Evolutionary conservation across 148 eudicot genomes (phyloP), one percentile per base, ranked within the genome.

Genomic region (Cornus controversa): DNA sequence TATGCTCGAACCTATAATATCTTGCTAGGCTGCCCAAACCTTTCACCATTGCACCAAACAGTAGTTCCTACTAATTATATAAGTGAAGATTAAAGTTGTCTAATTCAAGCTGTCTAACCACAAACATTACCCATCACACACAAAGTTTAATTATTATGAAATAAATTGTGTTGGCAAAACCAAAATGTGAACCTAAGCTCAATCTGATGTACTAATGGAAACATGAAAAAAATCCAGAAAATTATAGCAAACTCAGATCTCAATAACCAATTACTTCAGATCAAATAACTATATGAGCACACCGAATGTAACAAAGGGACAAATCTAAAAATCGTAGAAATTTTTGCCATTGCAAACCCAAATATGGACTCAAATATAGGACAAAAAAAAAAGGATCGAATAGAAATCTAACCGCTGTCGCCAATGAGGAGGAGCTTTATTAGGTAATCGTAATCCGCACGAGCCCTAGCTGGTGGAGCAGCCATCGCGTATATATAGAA

Each of bases 401-500:
- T 25, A 18, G 37, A 4, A 27, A 66, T 26, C 69, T 27, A 66
- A 66, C 69, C 69, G 69, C 69, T 66, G n/a, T 66, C 69, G 69
- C 69, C 69, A 66, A 66, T 66, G 29, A 66, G 69, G 40, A 66
- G 69, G 18, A 66, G 69, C 69, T 66, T 66, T 10, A 66, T 66
- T 1, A 66, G n/a, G 37, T 66, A 66, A 27, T 66, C 69, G 37
- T 66, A 66, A 66, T 66, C 69, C 20, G 69, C 69, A 66, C 69
- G 69, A 27, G 69, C 36, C 69, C 69, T 66, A 16, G 40, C 69
- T 28, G 69, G 69, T 66, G 45, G 45, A 40, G 69, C 69, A 28
- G 69, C 69, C 69, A 66, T 66, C 8, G 4, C 2, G 9, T 40
- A 9, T 40, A 64, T 27, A 66, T 1, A 66, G 37, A 66, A 2